Percentiles rank a stretch among this genome's conserved stretches.
Evolutionary conservation across 2,329 filamentous ascomycete genomes (phyloP).

Genomic region (Dryadomyces quercus-mongolicae): DNA sequence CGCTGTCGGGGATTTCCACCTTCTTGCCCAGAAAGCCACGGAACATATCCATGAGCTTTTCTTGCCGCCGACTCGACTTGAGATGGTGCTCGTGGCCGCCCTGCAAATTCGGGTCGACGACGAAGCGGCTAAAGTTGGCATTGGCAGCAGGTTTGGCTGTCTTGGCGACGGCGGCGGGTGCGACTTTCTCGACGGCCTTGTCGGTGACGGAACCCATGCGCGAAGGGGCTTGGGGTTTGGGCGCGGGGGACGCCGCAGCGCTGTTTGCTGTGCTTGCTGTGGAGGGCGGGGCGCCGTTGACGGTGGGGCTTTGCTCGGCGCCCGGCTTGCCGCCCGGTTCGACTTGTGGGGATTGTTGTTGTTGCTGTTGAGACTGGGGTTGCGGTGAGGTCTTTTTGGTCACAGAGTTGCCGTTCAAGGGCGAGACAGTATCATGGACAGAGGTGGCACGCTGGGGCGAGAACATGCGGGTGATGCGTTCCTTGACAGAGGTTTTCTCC

Average conservation of each 20-base stretch:
- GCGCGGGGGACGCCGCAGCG: slow-evolving; percentile 20
- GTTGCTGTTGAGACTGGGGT: slow-evolving; percentile 17
- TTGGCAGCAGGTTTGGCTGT: slow-evolving; percentile 22
- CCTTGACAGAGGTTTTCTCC: slow-evolving; percentile 51
- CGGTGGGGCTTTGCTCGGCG: neutral
- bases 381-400: neutral
- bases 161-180: slow-evolving; percentile 21
- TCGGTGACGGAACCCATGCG: slow-evolving; percentile 33
- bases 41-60: slow-evolving; percentile 89
- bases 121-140: slow-evolving; percentile 33
- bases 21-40: slow-evolving; percentile 76
- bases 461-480: slow-evolving; percentile 54
- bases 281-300: slow-evolving; percentile 1
- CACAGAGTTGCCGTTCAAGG: slow-evolving; percentile 13
- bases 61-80: slow-evolving; percentile 80
- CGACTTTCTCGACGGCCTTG: slow-evolving; percentile 20
- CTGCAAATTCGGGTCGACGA: slow-evolving; percentile 35
- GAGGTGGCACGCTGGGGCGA: slow-evolving; percentile 25
- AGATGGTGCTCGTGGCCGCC: slow-evolving; percentile 80
- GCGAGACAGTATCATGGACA: slow-evolving; percentile 2
- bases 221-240: slow-evolving; percentile 25
- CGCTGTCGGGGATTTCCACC: slow-evolving; percentile 65
- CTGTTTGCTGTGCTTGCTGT: slow-evolving; percentile 6
- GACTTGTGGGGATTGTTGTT: neutral
- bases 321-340: neutral